Conservation (phyloP, 2,329 filamentous ascomycete species). For the Bisporella sp. region DNA sequence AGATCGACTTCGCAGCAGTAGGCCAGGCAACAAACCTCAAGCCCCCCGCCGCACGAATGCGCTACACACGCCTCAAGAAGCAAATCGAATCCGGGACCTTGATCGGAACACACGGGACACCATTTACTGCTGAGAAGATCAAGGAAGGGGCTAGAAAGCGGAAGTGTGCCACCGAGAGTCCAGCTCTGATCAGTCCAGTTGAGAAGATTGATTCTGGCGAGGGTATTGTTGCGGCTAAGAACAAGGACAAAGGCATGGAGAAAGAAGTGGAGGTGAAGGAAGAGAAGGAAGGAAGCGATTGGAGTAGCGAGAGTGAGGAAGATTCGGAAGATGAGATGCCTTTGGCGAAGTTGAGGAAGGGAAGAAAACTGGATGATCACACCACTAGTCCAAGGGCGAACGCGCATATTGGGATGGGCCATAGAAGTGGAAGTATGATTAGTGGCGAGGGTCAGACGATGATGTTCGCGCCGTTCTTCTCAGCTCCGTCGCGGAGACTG, state of each 20-base stretch:
- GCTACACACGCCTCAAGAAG: slow-evolving; percentile 29
- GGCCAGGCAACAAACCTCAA: slow-evolving; percentile 28
- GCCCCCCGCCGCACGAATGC: slow-evolving; percentile 31
- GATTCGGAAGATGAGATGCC: slow-evolving; percentile 21
- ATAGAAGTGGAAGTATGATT: too few species aligned
- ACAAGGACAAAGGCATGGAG: background rate
- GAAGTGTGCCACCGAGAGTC: background rate
- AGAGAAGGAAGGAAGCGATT: background rate
- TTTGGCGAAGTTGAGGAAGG: slow-evolving; percentile 13
- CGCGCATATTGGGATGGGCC: too few species aligned
- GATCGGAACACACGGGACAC: slow-evolving; percentile 18
- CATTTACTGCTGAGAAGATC: slow-evolving; percentile 9
- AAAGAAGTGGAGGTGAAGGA: background rate
- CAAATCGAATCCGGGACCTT: slow-evolving; percentile 26
- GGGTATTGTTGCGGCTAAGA: background rate
- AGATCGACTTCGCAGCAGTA: slow-evolving; percentile 34
- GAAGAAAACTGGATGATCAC: background rate
- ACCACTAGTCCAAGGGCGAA: too few species aligned
- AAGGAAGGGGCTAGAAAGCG: background rate
- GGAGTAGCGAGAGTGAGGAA: background rate
- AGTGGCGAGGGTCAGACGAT: too few species aligned
- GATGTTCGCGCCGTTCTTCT: too few species aligned
- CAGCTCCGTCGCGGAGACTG: too few species aligned
- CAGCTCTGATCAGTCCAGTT: background rate
- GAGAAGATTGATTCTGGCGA: background rate